Evolutionary conservation across 2,329 filamentous ascomycete species (phyloP).

Genomic region (Colletotrichum melonis): DNA sequence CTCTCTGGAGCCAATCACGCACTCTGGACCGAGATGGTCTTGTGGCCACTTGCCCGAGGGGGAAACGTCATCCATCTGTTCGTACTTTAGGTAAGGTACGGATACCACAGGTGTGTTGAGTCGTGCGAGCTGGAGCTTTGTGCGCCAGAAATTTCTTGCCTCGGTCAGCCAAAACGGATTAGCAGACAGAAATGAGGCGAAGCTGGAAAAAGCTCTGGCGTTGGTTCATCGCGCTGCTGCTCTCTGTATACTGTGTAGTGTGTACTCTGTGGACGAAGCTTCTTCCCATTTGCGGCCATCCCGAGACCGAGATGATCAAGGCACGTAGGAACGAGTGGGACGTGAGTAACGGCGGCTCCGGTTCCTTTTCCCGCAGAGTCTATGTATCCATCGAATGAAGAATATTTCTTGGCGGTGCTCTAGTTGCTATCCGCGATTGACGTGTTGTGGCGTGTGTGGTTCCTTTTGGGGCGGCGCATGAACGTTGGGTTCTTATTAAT

Average conservation of each 20-base stretch:
- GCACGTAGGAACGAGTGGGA: conserved; percentile 22
- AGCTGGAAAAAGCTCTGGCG: not conserved
- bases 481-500: not conserved
- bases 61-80: conserved; percentile 29
- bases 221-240: not conserved
- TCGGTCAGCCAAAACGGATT: conserved; percentile 21
- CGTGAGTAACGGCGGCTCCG: conserved; percentile 20
- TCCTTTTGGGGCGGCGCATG: conserved; percentile 5
- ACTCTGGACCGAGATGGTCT: not conserved
- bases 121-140: conserved; percentile 3
- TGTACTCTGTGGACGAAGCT: not conserved
- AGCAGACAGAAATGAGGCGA: not conserved
- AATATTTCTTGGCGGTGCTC: not conserved
- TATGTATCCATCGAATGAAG: not conserved
- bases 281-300: conserved; percentile 13
- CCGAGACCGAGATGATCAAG: conserved; percentile 17
- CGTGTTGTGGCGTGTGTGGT: too few species aligned
- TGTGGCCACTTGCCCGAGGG: conserved; percentile 24
- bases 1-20: conserved; percentile 12
- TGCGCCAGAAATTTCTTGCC: conserved; percentile 3
- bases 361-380: not conserved
- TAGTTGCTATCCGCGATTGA: not conserved
- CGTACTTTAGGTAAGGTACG: too few species aligned
- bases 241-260: not conserved
- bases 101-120: not conserved